Base-by-base conservation (phyloP, 331 rosid species). In the Quercus lobata region DNA sequence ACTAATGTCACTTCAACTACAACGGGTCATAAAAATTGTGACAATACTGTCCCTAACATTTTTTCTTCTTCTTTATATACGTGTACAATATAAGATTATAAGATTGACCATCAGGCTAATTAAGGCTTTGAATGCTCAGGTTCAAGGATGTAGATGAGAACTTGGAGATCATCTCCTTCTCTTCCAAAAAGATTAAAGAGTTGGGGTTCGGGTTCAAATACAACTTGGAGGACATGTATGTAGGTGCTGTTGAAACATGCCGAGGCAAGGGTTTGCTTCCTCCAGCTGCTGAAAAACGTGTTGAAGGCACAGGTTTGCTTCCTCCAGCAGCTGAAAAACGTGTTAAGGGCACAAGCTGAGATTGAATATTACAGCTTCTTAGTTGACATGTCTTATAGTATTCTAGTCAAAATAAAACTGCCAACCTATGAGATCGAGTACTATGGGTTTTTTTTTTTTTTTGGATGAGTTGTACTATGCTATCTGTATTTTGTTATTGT, bases 151-250 rank as follows among this genome's bases (percentile, higher is more conserved):
- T 89, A 7, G 91, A 92, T 4, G 98, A 91, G 60, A 27, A 90
- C 71, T 78, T 93, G 81, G 81, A 79, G 22, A 29, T 21, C 3
- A 57, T 91, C 4, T 65, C n/a, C 12, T 93, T 91, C 84, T 85
- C 86, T 41, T 90, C 93, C 8, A 87, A 87, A 84, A 93, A 93
- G 84, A 79, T 93, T 30, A 84, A 32, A n/a, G 91, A 93, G 6
- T 24, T 84, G 70, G 97, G 98, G 8, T 91, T 91, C 82, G 77
- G 87, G 69, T 93, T 84, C 76, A 86, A 91, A 52, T 91, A 91
- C 81, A 86, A 79, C 81, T 80, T 93, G 68, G 93, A 90, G 78
- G 97, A 90, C 6, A 93, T 91, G 97, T 91, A 74, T 79, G 60
- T 80, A 0, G 92, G 73, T 60, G 97, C 97, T 1, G 81, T 90